phyloP scores from a whole-genome alignment of 164 flowering plant species.

The Stephania yunnanensis region DNA sequence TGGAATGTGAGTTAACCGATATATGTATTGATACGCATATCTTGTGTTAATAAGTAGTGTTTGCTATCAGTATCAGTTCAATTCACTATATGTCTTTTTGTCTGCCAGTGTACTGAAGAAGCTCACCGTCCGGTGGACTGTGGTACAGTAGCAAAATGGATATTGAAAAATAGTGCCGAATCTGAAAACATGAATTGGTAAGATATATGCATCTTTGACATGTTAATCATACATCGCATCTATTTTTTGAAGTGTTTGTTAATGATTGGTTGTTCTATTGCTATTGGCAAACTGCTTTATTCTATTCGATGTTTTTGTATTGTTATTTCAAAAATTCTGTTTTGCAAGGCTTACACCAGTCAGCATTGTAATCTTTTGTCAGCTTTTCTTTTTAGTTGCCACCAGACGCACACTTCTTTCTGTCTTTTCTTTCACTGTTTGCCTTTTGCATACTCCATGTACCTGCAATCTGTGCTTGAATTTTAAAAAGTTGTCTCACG shows the following conservation, averaged over 20 bases:
- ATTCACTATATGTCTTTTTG: neutral
- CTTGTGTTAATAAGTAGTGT: neutral
- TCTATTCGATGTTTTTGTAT: no score
- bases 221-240: no score
- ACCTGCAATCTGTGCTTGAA: neutral
- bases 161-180: slow-evolving; percentile 61
- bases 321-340: no score
- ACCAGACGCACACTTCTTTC: neutral
- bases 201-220: no score
- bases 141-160: slow-evolving; percentile 59
- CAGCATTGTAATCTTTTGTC: no score
- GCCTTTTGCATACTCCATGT: neutral
- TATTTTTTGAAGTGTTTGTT: neutral
- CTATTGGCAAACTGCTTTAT: neutral
- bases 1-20: slow-evolving; percentile 58
- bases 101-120: slow-evolving; percentile 65
- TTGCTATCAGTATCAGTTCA: neutral
- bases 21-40: neutral
- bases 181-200: slow-evolving; percentile 72
- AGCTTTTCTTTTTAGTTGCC: neutral
- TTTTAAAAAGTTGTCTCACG: no score
- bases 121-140: slow-evolving; percentile 95
- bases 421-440: neutral
- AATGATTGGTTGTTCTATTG: neutral
- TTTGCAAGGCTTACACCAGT: neutral